These are phyloP conservation scores for Fusarium globosum DNA, from an alignment of 2,329 filamentous ascomycete species.

Conservation along the genomic window DNA sequence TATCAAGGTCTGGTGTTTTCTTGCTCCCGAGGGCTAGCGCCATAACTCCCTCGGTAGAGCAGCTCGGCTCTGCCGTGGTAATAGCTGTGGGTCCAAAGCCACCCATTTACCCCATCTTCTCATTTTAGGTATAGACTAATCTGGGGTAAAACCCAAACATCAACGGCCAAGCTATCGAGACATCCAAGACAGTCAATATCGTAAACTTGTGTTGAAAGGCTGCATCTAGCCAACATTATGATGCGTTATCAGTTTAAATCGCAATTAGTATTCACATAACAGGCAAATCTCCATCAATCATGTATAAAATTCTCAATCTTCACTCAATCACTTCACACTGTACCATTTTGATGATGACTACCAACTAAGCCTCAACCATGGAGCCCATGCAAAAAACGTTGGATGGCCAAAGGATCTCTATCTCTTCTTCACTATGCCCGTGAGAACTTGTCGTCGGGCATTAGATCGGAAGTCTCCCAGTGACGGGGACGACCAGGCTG, in stretches of 20 bases:
- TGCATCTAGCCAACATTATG: background rate
- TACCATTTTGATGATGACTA: background rate
- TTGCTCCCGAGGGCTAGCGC: too few relatives aligned
- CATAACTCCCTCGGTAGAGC: background rate
- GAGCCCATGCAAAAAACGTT: background rate
- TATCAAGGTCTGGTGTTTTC: too few relatives aligned
- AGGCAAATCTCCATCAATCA: background rate
- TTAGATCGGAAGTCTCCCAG: too few relatives aligned
- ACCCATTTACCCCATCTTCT: background rate
- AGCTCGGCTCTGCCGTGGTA: background rate
- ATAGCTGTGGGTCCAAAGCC: background rate
- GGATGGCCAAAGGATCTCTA: too few relatives aligned
- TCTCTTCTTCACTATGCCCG: too few relatives aligned
- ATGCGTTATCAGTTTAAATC: background rate
- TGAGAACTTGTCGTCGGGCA: too few relatives aligned
- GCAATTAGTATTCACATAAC: background rate
- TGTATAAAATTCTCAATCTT: background rate
- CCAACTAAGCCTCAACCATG: background rate
- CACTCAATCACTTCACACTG: background rate
- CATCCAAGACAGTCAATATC: background rate
- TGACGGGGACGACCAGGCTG: too few relatives aligned
- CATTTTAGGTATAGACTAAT: background rate
- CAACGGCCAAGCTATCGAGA: background rate
- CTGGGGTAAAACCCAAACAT: background rate
- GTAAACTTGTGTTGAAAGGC: background rate